Conservation (phyloP, 1,139 yeast genomes). For the Lodderomyces pseudojiufengensis region DNA sequence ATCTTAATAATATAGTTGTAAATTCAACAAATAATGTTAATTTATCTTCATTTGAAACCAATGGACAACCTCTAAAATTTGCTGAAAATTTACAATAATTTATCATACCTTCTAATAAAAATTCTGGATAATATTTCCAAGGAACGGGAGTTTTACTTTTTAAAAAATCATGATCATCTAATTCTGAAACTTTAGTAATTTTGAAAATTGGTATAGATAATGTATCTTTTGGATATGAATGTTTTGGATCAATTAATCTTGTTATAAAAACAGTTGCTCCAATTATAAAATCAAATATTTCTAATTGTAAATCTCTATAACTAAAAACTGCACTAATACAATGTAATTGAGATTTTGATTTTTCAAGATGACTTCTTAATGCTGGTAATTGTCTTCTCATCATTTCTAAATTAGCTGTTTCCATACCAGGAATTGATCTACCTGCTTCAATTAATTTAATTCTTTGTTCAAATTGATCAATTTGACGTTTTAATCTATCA, state of each 20-base stretch:
- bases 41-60: conserved; percentile 49
- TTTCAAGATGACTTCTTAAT: conserved; percentile 38
- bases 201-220: conserved; percentile 66
- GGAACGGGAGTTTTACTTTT: conserved; percentile 67
- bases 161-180: conserved; percentile 68
- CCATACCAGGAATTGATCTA: conserved; percentile 23
- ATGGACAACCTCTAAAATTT: conserved; percentile 56
- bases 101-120: conserved; percentile 76
- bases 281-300: conserved; percentile 69
- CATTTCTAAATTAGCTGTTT: conserved; percentile 30
- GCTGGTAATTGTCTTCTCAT: conserved; percentile 40
- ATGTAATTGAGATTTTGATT: conserved; percentile 43
- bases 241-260: conserved; percentile 68
- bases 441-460: conserved; percentile 43
- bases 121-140: conserved; percentile 85
- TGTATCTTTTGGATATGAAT: conserved; percentile 53
- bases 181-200: conserved; percentile 42
- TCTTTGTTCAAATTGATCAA: conserved; percentile 52
- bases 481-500: conserved; percentile 49
- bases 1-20: conserved; percentile 68
- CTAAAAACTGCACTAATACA: conserved; percentile 60
- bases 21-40: conserved; percentile 65
- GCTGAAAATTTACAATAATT: conserved; percentile 68
- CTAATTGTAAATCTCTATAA: conserved; percentile 53
- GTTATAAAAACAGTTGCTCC: conserved; percentile 74